These are phyloP conservation scores for Porodaedalea pini DNA, from an alignment of 1,284 basidiomycete species.

Conservation along the genomic window DNA sequence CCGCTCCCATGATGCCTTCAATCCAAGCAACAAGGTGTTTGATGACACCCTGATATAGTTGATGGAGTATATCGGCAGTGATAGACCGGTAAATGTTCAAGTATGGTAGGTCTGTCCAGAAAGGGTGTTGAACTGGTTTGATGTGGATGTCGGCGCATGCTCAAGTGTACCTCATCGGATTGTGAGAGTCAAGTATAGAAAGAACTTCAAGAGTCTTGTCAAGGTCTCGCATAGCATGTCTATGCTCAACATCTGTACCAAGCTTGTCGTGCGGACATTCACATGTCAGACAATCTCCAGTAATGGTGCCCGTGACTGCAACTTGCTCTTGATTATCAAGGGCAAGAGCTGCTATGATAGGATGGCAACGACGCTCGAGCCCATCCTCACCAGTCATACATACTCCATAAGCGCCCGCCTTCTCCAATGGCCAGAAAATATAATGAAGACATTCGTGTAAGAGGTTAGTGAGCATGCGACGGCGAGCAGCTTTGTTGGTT, in stretches of 20 bases:
- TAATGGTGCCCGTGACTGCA: constrained; percentile 19
- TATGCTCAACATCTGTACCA: background rate
- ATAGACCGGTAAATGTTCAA: constrained; percentile 25
- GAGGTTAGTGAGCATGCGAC: constrained; percentile 4
- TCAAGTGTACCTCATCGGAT: background rate
- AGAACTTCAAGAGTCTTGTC: background rate
- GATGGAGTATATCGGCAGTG: constrained; percentile 34
- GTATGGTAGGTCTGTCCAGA: constrained; percentile 24
- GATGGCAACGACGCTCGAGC: constrained; percentile 19
- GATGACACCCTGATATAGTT: constrained; percentile 31
- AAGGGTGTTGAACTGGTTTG: constrained; percentile 17
- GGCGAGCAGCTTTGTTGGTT: background rate
- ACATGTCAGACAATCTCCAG: constrained; percentile 17
- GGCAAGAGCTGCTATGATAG: constrained; percentile 25
- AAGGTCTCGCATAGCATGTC: constrained; percentile 8
- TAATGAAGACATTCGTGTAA: constrained; percentile 26
- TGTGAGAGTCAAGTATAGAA: background rate
- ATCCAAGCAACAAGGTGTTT: constrained; percentile 30
- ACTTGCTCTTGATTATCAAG: constrained; percentile 29
- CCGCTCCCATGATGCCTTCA: constrained; percentile 17
- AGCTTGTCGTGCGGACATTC: background rate
- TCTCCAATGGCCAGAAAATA: constrained; percentile 21
- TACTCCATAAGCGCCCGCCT: constrained; percentile 22
- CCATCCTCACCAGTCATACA: constrained; percentile 23
- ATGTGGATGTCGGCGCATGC: background rate